Conservation (phyloP, 768 basidiomycete species). For the Psilocybe azurescens region DNA sequence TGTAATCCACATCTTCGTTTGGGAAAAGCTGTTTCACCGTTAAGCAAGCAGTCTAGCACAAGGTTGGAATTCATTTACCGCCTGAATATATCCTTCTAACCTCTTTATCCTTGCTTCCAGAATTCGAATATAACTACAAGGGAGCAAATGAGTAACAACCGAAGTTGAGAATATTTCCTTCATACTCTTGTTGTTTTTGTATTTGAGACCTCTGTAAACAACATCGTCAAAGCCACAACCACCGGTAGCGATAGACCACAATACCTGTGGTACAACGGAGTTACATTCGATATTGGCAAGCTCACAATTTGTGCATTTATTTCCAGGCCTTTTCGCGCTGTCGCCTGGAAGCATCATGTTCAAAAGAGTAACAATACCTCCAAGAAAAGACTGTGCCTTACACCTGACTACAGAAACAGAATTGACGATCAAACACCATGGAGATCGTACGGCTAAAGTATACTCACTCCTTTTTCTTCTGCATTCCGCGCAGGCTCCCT, state of each 20-base stretch:
- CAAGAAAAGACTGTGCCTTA: not conserved
- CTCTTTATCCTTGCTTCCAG: not conserved
- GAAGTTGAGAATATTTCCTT: not conserved
- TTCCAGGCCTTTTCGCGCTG: constrained; percentile 60
- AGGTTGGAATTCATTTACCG: not conserved
- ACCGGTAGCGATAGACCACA: not conserved
- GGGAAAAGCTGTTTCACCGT: not conserved
- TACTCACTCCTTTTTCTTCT: too few species aligned
- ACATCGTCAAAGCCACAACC: not conserved
- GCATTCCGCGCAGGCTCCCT: too few species aligned
- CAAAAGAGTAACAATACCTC: not conserved
- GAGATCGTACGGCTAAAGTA: not conserved
- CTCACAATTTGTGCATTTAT: constrained; percentile 60
- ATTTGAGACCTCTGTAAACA: constrained; percentile 7
- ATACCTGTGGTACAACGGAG: constrained; percentile 49
- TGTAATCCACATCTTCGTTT: constrained; percentile 2
- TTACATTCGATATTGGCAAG: constrained; percentile 54
- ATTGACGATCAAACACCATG: not conserved
- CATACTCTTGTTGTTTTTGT: constrained; percentile 17
- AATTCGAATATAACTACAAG: not conserved
- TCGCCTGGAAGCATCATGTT: constrained; percentile 45
- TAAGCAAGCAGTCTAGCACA: not conserved
- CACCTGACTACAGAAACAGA: not conserved
- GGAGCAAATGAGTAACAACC: not conserved
- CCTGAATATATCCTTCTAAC: not conserved